Evolutionary conservation across 768 basidiomycete species (phyloP).

Genomic region (Boletus edulis): DNA sequence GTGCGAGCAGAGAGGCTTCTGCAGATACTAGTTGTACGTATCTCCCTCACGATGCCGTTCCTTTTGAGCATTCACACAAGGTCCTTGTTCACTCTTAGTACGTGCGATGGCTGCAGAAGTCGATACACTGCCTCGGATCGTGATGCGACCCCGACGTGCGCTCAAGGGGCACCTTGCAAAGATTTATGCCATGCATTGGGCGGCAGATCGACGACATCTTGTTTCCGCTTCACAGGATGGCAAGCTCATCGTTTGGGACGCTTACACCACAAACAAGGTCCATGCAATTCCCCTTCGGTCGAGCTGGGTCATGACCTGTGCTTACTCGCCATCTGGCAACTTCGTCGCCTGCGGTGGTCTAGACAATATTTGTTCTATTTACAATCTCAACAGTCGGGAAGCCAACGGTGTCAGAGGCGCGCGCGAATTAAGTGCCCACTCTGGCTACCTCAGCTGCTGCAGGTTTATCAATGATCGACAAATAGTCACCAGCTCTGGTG

Average conservation of each 20-base stretch:
- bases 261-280: constrained; percentile 99
- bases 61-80: constrained; percentile 8
- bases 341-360: constrained; percentile 98
- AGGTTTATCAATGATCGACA: constrained; percentile 98
- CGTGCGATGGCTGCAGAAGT: constrained; percentile 99
- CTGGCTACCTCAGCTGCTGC: constrained; percentile 97
- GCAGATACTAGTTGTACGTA: constrained; percentile 95
- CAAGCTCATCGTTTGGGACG: constrained; percentile 99
- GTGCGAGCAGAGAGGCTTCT: constrained; percentile 92
- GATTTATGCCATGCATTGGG: constrained; percentile 99
- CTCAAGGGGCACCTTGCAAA: constrained; percentile 98
- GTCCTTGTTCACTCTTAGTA: constrained; percentile 48
- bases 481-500: constrained; percentile 96
- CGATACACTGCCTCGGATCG: constrained; percentile 91
- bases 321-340: constrained; percentile 95
- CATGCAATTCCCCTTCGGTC: constrained; percentile 98
- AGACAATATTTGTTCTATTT: constrained; percentile 99
- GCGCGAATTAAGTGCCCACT: constrained; percentile 94
- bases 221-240: constrained; percentile 99
- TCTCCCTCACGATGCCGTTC: constrained; percentile 1
- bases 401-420: constrained; percentile 81
- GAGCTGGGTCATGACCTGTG: constrained; percentile 99
- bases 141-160: constrained; percentile 93
- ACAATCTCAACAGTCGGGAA: constrained; percentile 83
- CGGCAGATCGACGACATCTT: constrained; percentile 93